These are phyloP conservation scores for Globisporangium polare DNA, from an alignment of 352 stramenopile genomes.

Conservation along the genomic window DNA sequence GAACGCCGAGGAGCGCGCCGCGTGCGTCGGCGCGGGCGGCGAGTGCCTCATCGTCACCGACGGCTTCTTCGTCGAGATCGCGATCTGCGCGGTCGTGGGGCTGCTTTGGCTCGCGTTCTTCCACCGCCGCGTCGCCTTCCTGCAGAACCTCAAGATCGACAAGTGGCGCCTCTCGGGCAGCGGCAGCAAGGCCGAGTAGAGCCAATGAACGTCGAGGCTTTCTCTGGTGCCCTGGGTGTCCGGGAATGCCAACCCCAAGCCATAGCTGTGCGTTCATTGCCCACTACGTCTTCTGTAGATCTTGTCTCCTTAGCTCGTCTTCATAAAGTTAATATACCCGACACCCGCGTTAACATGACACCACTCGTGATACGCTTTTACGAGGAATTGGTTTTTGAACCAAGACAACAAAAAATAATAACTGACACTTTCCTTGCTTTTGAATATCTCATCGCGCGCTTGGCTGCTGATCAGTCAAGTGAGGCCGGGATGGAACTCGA, in stretches of 20 bases:
- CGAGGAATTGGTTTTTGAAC: background rate
- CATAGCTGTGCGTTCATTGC: background rate
- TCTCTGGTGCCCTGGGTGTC: too few relatives aligned
- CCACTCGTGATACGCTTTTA: too few relatives aligned
- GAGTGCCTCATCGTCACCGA: slow-evolving; percentile 77
- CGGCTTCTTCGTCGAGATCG: slow-evolving; percentile 80
- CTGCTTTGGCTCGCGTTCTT: slow-evolving; percentile 69
- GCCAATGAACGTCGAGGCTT: too few relatives aligned
- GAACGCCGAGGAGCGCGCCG: slow-evolving; percentile 58
- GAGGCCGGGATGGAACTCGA: too few relatives aligned
- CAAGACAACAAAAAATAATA: background rate
- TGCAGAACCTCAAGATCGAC: slow-evolving; percentile 83
- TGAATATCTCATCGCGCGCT: background rate
- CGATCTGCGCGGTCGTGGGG: slow-evolving; percentile 62
- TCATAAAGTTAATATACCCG: slow-evolving; percentile 9
- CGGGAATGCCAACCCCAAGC: background rate
- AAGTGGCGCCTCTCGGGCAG: slow-evolving; percentile 63
- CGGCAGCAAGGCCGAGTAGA: slow-evolving; percentile 24
- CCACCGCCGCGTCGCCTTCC: slow-evolving; percentile 55
- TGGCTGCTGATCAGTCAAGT: background rate
- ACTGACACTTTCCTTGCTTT: background rate
- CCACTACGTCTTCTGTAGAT: background rate
- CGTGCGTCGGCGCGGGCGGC: slow-evolving; percentile 50
- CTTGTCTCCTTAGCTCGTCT: background rate
- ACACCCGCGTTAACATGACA: background rate